Conservation (phyloP, 2,329 filamentous ascomycete genomes). For the Penicillium sp. region DNA sequence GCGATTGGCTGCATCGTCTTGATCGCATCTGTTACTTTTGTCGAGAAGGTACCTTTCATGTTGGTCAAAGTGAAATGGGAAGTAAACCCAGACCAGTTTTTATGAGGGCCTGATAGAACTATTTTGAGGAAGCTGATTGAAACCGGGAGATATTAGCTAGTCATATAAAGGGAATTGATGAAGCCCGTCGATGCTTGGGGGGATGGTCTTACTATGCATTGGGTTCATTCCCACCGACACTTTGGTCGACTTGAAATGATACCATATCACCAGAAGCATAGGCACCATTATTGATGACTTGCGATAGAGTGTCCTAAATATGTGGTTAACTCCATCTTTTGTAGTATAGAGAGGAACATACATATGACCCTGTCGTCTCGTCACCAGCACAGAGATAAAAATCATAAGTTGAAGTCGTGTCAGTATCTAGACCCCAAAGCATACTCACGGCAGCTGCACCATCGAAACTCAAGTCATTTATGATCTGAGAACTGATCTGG, state of each 20-base stretch:
- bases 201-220: slow-evolving; percentile 55
- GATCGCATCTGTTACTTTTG: slow-evolving; percentile 32
- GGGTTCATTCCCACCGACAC: slow-evolving; percentile 44
- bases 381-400: slow-evolving; percentile 62
- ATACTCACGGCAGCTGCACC: slow-evolving; percentile 50
- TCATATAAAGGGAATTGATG: neutral
- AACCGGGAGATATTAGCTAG: neutral
- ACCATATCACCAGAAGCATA: slow-evolving; percentile 44
- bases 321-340: slow-evolving; percentile 2
- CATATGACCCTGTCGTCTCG: slow-evolving; percentile 50
- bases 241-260: slow-evolving; percentile 46
- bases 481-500: slow-evolving; percentile 48
- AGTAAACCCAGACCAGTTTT: slow-evolving; percentile 50
- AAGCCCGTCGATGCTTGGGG: neutral
- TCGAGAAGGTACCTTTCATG: slow-evolving; percentile 61
- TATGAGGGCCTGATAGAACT: slow-evolving; percentile 53
- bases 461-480: slow-evolving; percentile 50
- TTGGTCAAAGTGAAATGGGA: slow-evolving; percentile 64
- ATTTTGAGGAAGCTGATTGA: slow-evolving; percentile 57
- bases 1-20: slow-evolving; percentile 16
- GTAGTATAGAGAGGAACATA: slow-evolving; percentile 26
- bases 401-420: slow-evolving; percentile 45
- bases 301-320: slow-evolving; percentile 42
- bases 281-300: slow-evolving; percentile 38
- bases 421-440: slow-evolving; percentile 18